These are phyloP conservation scores for Potentilla sterilis DNA, from an alignment of 306 rosid species.

Conservation along the genomic window DNA sequence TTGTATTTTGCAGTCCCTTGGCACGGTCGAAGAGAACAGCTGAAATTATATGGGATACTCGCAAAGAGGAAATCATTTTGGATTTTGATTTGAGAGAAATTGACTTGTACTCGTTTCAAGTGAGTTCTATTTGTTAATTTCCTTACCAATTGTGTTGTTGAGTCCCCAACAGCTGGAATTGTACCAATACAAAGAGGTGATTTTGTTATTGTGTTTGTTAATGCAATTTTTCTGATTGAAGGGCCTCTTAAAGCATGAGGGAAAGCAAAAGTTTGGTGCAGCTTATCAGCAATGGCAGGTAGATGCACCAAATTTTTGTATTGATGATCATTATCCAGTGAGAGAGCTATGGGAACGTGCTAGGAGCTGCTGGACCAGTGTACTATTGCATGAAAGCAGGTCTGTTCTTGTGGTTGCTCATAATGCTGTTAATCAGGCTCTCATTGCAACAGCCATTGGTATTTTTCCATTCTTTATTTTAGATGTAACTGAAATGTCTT, in stretches of 20 bases:
- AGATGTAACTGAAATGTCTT: constrained; percentile 3
- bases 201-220: constrained; percentile 17
- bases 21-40: constrained; percentile 82
- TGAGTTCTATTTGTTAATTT: constrained; percentile 26
- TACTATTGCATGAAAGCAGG: constrained; percentile 71
- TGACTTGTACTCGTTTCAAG: constrained; percentile 92
- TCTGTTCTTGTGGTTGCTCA: constrained; percentile 95
- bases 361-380: constrained; percentile 72
- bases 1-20: constrained; percentile 58
- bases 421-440: constrained; percentile 99
- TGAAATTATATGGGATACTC: constrained; percentile 83
- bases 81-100: constrained; percentile 78
- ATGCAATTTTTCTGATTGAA: constrained; percentile 31
- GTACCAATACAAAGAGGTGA: background rate
- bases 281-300: constrained; percentile 82
- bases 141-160: background rate
- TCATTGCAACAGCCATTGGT: constrained; percentile 90
- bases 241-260: constrained; percentile 90
- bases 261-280: constrained; percentile 68
- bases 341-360: constrained; percentile 92
- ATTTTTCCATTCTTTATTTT: constrained; percentile 28
- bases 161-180: background rate
- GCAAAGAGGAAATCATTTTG: constrained; percentile 45
- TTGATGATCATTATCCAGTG: constrained; percentile 93
- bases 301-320: constrained; percentile 71